Conservation (phyloP, 208 protist species). For the Phytomonas sp. region DNA sequence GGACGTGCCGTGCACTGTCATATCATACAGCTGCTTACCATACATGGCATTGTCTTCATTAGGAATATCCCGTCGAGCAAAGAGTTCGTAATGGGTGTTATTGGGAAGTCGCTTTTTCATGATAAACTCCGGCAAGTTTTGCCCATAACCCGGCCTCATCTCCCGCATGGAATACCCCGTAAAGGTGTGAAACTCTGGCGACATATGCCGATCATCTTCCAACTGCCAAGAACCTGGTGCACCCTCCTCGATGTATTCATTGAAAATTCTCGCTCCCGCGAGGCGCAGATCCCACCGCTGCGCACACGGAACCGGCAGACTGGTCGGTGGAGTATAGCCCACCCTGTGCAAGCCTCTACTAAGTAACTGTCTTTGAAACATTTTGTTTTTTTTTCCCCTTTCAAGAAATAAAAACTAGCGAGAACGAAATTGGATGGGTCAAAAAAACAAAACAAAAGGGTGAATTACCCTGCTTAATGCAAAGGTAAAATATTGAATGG, state of each 20-base stretch:
- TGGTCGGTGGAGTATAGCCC: slow-evolving; percentile 50
- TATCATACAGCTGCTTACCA: slow-evolving; percentile 83
- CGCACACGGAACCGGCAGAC: slow-evolving; percentile 71
- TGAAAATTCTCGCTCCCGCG: slow-evolving; percentile 75
- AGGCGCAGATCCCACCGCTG: slow-evolving; percentile 86
- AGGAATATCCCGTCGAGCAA: slow-evolving; percentile 79
- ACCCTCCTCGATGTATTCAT: slow-evolving; percentile 88
- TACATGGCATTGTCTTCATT: slow-evolving; percentile 89
- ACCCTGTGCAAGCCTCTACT: slow-evolving; percentile 60
- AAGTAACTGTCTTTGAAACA: slow-evolving; percentile 5
- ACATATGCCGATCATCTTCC: slow-evolving; percentile 87
- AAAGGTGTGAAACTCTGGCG: slow-evolving; percentile 84
- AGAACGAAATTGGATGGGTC: neutral
- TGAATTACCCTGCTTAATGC: neutral
- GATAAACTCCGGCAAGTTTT: slow-evolving; percentile 79
- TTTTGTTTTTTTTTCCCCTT: slow-evolving; percentile 2
- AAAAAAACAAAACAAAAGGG: neutral
- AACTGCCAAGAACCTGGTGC: slow-evolving; percentile 83
- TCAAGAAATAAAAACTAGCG: neutral
- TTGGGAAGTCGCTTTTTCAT: slow-evolving; percentile 86
- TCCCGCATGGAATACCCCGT: slow-evolving; percentile 81
- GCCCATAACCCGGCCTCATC: slow-evolving; percentile 81
- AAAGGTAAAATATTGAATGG: neutral
- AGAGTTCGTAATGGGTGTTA: slow-evolving; percentile 88
- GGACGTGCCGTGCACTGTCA: slow-evolving; percentile 80